phyloP scores from a whole-genome alignment of 345 rosid genomes.

The Eucalyptus curtisii region DNA sequence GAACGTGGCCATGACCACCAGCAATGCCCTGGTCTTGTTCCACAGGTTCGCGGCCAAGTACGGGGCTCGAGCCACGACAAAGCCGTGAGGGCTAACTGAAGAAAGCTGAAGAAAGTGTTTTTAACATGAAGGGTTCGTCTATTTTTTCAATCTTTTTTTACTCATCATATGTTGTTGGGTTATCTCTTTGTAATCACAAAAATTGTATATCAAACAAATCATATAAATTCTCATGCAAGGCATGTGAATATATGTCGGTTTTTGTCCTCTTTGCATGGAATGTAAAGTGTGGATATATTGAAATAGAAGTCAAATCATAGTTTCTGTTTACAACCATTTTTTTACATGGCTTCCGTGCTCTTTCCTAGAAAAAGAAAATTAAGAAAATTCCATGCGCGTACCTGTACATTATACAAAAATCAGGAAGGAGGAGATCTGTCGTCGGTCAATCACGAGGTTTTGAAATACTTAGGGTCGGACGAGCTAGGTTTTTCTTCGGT shows the following conservation, averaged over 20 bases:
- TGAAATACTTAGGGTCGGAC: background rate
- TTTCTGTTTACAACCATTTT: background rate
- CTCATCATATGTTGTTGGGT: background rate
- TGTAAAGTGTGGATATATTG: background rate
- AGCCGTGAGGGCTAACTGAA: slow-evolving; percentile 1
- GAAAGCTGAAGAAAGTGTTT: background rate
- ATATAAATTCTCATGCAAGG: background rate
- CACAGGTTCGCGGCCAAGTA: slow-evolving; percentile 40
- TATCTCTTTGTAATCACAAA: background rate
- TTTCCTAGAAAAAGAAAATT: background rate
- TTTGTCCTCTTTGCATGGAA: background rate
- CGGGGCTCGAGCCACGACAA: slow-evolving; percentile 1
- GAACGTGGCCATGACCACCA: slow-evolving; percentile 66
- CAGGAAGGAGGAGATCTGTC: background rate
- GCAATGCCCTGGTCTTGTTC: slow-evolving; percentile 77
- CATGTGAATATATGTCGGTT: background rate
- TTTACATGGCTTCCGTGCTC: background rate
- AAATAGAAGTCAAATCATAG: background rate
- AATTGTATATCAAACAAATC: background rate
- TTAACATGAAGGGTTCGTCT: background rate
- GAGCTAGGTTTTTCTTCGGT: background rate
- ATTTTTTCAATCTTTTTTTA: background rate
- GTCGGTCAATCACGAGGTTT: background rate
- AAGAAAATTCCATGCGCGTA: background rate
- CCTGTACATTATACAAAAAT: background rate